phyloP scores from a whole-genome alignment of 208 protist genomes.

The Trypanosoma brucei region DNA sequence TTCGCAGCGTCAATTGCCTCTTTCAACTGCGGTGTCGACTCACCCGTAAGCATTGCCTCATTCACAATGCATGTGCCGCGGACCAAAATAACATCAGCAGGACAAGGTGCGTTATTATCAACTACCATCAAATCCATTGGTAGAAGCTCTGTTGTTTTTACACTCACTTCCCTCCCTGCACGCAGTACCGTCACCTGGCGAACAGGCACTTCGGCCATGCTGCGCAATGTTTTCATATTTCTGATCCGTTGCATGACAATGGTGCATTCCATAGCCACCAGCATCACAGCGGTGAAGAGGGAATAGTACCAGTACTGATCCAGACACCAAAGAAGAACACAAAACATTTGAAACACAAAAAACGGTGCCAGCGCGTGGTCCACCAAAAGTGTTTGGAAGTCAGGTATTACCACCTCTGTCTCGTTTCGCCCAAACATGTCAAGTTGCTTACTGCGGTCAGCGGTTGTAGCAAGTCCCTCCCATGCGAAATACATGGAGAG shows the following conservation, averaged over 20 bases:
- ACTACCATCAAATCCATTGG: constrained; percentile 95
- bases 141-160: constrained; percentile 78
- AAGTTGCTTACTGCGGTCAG: constrained; percentile 42
- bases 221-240: constrained; percentile 90
- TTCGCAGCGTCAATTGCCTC: constrained; percentile 76
- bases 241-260: constrained; percentile 91
- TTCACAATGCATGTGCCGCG: constrained; percentile 96
- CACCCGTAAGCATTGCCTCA: constrained; percentile 98
- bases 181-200: constrained; percentile 69
- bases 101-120: constrained; percentile 71
- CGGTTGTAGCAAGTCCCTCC: constrained; percentile 55
- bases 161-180: constrained; percentile 45
- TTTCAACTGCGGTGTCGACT: constrained; percentile 98
- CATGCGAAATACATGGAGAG: constrained; percentile 76
- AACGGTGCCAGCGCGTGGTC: constrained; percentile 97
- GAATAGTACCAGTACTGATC: constrained; percentile 98
- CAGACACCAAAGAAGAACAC: constrained; percentile 93
- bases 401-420: constrained; percentile 94
- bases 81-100: constrained; percentile 95
- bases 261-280: constrained; percentile 96
- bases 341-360: constrained; percentile 99
- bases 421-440: constrained; percentile 81
- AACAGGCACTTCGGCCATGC: constrained; percentile 91
- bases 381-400: constrained; percentile 93
- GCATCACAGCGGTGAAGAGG: constrained; percentile 97